Conservation (phyloP, 2,329 filamentous ascomycete species). For the Ceratocystis cacaofunesta region DNA sequence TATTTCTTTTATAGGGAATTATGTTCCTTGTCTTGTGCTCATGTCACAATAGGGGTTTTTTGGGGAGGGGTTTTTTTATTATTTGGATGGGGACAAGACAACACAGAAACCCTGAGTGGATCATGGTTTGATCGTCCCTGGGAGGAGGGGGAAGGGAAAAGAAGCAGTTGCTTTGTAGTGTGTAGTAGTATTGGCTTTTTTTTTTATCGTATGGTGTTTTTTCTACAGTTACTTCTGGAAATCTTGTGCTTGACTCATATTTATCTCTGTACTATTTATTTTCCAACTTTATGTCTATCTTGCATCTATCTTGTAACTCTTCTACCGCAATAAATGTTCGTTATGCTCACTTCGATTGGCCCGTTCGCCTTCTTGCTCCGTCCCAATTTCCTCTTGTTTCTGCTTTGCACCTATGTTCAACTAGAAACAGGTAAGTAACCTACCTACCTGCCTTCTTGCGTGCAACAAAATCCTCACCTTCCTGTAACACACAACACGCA, state of each 20-base stretch:
- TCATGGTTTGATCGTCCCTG: background rate
- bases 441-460: background rate
- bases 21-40: background rate
- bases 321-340: background rate
- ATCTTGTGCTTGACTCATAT: background rate
- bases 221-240: background rate
- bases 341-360: background rate
- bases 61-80: background rate
- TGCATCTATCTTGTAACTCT: background rate
- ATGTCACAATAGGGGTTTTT: background rate
- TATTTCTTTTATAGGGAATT: background rate
- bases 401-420: background rate
- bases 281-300: background rate
- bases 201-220: background rate
- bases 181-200: background rate
- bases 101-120: background rate
- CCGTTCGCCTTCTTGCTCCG: background rate
- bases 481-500: background rate
- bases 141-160: background rate
- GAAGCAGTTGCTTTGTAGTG: background rate
- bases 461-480: slow-evolving; percentile 2
- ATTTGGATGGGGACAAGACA: background rate
- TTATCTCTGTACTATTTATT: background rate
- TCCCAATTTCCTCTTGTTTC: background rate
- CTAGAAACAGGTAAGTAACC: background rate